Percentiles rank a stretch among this genome's conserved stretches.
phyloP scores from a whole-genome alignment of 202 grass and related monocot species.

The Zoysia matrella region DNA sequence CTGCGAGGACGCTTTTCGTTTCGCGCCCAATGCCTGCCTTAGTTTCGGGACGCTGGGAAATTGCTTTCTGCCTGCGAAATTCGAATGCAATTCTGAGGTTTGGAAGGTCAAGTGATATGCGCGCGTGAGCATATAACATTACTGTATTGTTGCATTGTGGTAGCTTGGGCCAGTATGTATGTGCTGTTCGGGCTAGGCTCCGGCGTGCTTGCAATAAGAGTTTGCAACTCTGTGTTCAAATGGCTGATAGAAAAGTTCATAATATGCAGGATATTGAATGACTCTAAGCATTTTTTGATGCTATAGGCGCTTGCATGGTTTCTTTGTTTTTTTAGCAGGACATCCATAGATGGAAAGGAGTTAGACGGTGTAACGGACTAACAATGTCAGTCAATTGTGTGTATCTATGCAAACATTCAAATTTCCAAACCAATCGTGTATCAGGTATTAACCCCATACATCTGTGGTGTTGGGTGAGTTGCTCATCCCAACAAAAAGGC shows the following conservation, averaged over 20 bases:
- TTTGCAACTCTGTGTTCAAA: background rate
- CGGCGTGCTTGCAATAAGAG: background rate
- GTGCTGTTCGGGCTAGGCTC: background rate
- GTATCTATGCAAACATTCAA: too few species aligned
- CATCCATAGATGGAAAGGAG: too few species aligned
- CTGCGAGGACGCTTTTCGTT: background rate
- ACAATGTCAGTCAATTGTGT: too few species aligned
- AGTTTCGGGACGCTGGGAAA: background rate
- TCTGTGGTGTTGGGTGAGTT: too few species aligned
- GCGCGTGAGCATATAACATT: background rate
- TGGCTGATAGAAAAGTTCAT: background rate
- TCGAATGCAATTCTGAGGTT: background rate
- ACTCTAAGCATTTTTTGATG: too few species aligned
- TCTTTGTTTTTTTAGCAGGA: too few species aligned
- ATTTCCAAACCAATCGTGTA: too few species aligned
- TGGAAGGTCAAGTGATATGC: background rate
- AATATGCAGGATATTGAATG: background rate
- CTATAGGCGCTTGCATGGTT: too few species aligned
- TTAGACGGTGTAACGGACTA: too few species aligned
- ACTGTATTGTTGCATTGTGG: background rate
- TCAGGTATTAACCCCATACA: too few species aligned
- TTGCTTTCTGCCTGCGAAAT: background rate
- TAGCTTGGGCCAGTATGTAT: background rate
- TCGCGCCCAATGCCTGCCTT: background rate
- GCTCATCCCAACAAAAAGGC: too few species aligned